Evolutionary conservation across 176 grass and related monocot species (phyloP), one percentile per base, ranked within the genome.

Genomic region (Phragmites australis): DNA sequence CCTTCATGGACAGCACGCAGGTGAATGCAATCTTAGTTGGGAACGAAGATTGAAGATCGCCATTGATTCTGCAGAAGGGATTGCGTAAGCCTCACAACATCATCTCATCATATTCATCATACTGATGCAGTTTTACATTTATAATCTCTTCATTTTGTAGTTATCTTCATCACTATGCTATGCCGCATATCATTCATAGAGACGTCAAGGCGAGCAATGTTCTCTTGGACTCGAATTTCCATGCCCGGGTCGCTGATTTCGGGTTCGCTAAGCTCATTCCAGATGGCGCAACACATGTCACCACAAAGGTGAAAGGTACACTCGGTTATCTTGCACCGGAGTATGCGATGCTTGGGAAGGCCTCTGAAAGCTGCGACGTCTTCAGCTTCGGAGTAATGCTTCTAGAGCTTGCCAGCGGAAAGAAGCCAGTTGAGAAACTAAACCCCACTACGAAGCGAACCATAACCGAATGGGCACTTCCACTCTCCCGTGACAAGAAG

Each of bases 301-400:
- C 94, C 19, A 97, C 94, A 31, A 97, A 81, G 65, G 94, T 97
- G 59, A 94, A 97, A 86, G 94, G 94, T n/a, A 97, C 94, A 4
- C 87, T 97, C 0, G 94, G 94, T 19, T 97, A 97, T 68, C 91
- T 97, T 8, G 94, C 94, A 70, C 94, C 94, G 0, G 94, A 97
- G 80, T 97, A 97, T 25, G 94, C 94, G 3, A 97, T 97, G 94
- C 72, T 97, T 6, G 94, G 94, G 9, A 90, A 97, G 80, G 94
- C 87, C 72, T 86, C 82, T 41, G 94, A 94, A 87, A 92, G 91
- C 66, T 97, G 94, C 0, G 94, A 97, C 0, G 85, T 97, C 46
- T 97, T 88, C 62, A 97, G 94, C 75, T 94, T 94, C 0, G 94
- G 94, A 42, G 77, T 97, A 23, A 72, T 97, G 62, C 79, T 97